Conservation (phyloP, 768 basidiomycete genomes). For the Tricholoma saponaceum region DNA sequence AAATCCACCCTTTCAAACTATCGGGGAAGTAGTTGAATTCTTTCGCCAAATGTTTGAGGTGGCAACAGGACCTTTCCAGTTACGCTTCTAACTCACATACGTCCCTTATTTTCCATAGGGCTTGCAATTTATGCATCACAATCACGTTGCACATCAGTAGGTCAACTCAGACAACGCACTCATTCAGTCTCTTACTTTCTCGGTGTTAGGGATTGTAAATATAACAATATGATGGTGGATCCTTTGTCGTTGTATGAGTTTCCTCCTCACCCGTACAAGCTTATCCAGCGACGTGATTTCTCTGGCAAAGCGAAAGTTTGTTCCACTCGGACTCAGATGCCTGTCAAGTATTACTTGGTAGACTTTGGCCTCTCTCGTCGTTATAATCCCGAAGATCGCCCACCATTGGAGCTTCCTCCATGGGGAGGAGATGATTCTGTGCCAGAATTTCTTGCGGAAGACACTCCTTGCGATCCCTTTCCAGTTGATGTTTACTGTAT, state of each 20-base stretch:
- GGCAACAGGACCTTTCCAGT: background rate
- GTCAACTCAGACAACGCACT: background rate
- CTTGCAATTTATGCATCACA: constrained; percentile 29
- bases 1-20: constrained; percentile 21
- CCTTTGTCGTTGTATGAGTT: background rate
- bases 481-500: constrained; percentile 33
- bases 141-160: constrained; percentile 32
- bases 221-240: constrained; percentile 2
- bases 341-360: constrained; percentile 20
- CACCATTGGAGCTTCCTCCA: constrained; percentile 7
- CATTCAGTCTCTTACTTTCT: background rate
- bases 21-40: constrained; percentile 29
- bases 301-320: background rate
- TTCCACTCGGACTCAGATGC: constrained; percentile 11
- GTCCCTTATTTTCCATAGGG: constrained; percentile 17
- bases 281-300: background rate
- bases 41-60: constrained; percentile 30
- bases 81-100: background rate
- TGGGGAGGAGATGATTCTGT: constrained; percentile 26
- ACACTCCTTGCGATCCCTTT: background rate
- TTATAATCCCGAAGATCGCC: constrained; percentile 5
- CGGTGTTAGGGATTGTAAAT: constrained; percentile 8
- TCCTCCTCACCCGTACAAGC: background rate
- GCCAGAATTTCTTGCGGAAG: constrained; percentile 25
- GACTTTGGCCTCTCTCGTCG: constrained; percentile 21